Percentiles rank a stretch among this genome's conserved stretches.
phyloP scores from a whole-genome alignment of 345 rosid genomes.

The Lenwebbia sp. region DNA sequence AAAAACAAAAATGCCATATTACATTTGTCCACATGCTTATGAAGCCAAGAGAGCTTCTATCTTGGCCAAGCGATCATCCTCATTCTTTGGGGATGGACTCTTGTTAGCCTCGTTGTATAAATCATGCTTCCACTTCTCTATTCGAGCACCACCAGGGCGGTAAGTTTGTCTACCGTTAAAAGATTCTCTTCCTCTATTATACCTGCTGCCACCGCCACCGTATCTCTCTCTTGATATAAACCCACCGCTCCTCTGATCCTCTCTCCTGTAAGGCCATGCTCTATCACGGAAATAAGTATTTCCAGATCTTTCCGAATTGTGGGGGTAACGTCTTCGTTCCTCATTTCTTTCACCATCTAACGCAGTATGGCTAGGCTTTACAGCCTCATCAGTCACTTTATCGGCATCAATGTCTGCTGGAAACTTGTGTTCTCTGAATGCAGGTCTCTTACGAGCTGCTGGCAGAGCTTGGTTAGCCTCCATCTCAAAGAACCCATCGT shows the following conservation, averaged over 20 bases:
- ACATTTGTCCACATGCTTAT: neutral
- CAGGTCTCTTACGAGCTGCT: slow-evolving; percentile 53
- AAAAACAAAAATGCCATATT: neutral
- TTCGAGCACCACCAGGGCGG: slow-evolving; percentile 23
- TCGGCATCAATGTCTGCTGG: slow-evolving; percentile 25
- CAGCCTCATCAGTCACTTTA: slow-evolving; percentile 21
- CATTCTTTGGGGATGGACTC: slow-evolving; percentile 60
- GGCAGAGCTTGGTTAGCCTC: slow-evolving; percentile 33
- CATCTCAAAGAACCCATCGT: slow-evolving; percentile 53
- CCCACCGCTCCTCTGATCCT: slow-evolving; percentile 21
- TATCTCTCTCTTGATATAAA: slow-evolving; percentile 31
- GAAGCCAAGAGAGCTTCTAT: slow-evolving; percentile 82
- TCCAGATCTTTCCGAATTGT: slow-evolving; percentile 28
- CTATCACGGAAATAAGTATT: slow-evolving; percentile 30
- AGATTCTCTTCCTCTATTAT: slow-evolving; percentile 43
- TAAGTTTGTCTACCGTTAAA: slow-evolving; percentile 36
- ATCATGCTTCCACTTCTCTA: slow-evolving; percentile 94
- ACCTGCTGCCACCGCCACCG: slow-evolving; percentile 22
- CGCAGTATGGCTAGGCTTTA: slow-evolving; percentile 13
- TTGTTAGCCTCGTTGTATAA: slow-evolving; percentile 65
- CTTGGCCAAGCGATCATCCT: slow-evolving; percentile 87
- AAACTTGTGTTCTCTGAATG: slow-evolving; percentile 74
- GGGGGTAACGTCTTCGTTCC: slow-evolving; percentile 32
- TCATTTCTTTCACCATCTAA: slow-evolving; percentile 33
- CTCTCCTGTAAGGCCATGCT: slow-evolving; percentile 29